phyloP scores from a whole-genome alignment of 75 land plant species.

The Azolla pinnata region DNA sequence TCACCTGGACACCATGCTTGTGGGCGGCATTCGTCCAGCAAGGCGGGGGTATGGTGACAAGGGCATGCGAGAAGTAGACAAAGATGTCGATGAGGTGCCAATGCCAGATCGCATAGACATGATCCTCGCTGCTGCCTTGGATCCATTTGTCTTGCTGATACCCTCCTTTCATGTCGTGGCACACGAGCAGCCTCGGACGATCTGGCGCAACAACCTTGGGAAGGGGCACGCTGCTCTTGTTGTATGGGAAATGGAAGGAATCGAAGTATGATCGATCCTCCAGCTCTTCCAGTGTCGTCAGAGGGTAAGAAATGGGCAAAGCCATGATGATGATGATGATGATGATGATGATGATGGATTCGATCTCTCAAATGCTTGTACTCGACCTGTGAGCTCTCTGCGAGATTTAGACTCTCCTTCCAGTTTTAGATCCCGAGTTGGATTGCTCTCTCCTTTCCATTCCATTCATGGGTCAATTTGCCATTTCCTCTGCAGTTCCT shows the following conservation, averaged over 20 bases:
- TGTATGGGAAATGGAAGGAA: constrained; percentile 62
- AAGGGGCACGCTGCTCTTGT: constrained; percentile 40
- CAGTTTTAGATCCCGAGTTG: too few relatives aligned
- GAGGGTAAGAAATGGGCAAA: constrained; percentile 54
- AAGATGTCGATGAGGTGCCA: constrained; percentile 91
- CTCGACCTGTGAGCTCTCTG: neutral
- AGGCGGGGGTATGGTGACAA: constrained; percentile 85
- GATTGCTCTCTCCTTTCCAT: too few relatives aligned
- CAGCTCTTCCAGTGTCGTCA: constrained; percentile 49
- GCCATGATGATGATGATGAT: constrained; percentile 5
- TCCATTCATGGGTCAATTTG: too few relatives aligned
- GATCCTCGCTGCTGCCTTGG: constrained; percentile 52
- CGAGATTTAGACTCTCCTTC: too few relatives aligned
- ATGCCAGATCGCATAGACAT: constrained; percentile 74
- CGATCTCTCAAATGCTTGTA: neutral
- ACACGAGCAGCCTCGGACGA: constrained; percentile 62
- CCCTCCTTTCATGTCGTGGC: constrained; percentile 86
- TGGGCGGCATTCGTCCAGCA: constrained; percentile 92
- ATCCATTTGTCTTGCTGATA: constrained; percentile 72
- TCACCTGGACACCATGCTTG: constrained; percentile 80
- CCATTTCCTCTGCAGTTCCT: too few relatives aligned
- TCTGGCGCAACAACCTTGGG: neutral
- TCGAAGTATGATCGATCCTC: constrained; percentile 43
- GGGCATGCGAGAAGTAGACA: constrained; percentile 77
- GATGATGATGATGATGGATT: neutral